A percentile compares a stretch with the other conserved stretches of the same genome.
Evolutionary conservation across 805 yeast species (phyloP).

Genomic region (Monosporozyma unispora): DNA sequence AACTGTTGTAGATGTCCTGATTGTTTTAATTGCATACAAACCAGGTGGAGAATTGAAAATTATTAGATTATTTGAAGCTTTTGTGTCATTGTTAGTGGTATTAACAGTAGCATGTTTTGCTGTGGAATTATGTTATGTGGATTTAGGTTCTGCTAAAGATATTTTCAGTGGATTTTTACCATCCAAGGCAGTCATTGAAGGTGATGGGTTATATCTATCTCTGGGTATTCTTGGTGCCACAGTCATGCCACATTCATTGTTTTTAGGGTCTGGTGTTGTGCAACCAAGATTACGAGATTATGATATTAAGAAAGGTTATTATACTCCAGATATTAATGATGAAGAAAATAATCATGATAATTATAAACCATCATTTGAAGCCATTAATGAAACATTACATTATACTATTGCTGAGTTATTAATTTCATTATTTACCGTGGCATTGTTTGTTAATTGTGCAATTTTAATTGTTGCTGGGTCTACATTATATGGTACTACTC

Average conservation of each 20-base stretch:
- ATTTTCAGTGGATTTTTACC: conserved; percentile 66
- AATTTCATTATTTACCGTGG: conserved; percentile 78
- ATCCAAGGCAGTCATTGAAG: conserved; percentile 39
- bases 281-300: conserved; percentile 76
- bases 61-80: conserved; percentile 70
- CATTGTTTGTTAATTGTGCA: conserved; percentile 82
- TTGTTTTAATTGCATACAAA: conserved; percentile 79
- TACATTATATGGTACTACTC: conserved; percentile 48
- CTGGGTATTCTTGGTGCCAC: conserved; percentile 90
- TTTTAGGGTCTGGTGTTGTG: conserved; percentile 81
- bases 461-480: conserved; percentile 91
- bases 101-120: conserved; percentile 82
- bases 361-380: conserved; percentile 74
- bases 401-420: conserved; percentile 78
- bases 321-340: conserved; percentile 33
- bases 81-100: conserved; percentile 67
- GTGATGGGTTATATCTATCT: conserved; percentile 63
- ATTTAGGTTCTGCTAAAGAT: conserved; percentile 43
- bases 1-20: conserved; percentile 77
- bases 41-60: conserved; percentile 75
- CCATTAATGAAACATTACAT: conserved; percentile 71
- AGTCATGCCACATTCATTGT: conserved; percentile 89
- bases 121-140: conserved; percentile 64
- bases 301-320: conserved; percentile 61
- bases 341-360: conserved; percentile 32